Conservation (phyloP, 352 stramenopile genomes). For the Phytophthora colocasiae region DNA sequence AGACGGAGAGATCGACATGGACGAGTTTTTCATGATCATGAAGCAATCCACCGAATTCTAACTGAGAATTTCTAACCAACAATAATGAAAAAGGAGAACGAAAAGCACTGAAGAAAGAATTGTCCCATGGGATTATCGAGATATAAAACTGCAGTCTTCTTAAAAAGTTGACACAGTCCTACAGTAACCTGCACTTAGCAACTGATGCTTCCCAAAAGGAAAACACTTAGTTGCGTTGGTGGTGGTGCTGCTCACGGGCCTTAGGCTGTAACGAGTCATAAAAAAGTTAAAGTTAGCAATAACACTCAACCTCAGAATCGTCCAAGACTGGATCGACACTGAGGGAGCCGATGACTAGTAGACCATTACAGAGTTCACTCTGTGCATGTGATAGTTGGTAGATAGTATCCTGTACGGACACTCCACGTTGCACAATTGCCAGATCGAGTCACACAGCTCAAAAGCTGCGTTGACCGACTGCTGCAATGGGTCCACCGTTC, state of each 20-base stretch:
- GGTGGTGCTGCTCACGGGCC: constrained; percentile 72
- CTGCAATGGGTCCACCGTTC: constrained; percentile 76
- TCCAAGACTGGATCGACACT: constrained; percentile 29
- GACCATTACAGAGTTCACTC: constrained; percentile 15
- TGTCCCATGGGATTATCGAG: constrained; percentile 47
- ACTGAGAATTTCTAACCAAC: background rate
- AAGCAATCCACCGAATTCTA: constrained; percentile 86
- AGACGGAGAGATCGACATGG: constrained; percentile 91
- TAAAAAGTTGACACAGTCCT: constrained; percentile 20
- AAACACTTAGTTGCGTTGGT: constrained; percentile 80
- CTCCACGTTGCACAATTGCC: constrained; percentile 17
- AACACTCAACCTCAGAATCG: constrained; percentile 49
- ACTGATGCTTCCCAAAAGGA: constrained; percentile 22
- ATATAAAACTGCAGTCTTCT: constrained; percentile 27
- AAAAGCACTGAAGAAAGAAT: constrained; percentile 31
- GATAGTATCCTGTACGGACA: constrained; percentile 7
- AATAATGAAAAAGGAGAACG: constrained; percentile 6
- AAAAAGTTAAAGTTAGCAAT: constrained; percentile 19
- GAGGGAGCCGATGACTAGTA: constrained; percentile 57
- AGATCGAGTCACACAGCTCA: constrained; percentile 2
- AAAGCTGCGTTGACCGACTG: constrained; percentile 3
- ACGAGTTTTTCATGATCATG: constrained; percentile 93
- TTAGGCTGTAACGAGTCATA: constrained; percentile 55
- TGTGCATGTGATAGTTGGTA: constrained; percentile 4
- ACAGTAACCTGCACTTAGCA: constrained; percentile 24